Percentiles rank a stretch among this genome's conserved stretches.
phyloP scores from a whole-genome alignment of 2,329 filamentous ascomycete species.

The Aureobasidium mangrovei region DNA sequence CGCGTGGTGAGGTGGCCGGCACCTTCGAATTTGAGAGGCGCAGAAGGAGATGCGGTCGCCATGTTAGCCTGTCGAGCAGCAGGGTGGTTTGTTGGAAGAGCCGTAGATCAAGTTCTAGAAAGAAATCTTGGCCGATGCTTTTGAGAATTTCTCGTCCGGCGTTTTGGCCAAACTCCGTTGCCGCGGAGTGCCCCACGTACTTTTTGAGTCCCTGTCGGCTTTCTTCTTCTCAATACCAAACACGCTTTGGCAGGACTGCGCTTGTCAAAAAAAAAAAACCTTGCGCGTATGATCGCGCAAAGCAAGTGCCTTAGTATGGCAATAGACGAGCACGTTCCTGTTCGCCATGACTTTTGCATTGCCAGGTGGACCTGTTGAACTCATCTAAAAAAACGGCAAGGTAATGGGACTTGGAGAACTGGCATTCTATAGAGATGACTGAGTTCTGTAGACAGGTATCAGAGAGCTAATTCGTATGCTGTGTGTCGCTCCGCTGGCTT shows the following conservation, averaged over 20 bases:
- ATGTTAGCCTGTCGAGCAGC: background rate
- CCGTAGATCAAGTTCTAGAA: background rate
- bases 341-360: too few relatives aligned
- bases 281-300: too few relatives aligned
- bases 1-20: conserved; percentile 77
- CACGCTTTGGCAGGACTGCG: too few relatives aligned
- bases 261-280: too few relatives aligned
- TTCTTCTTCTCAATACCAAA: too few relatives aligned
- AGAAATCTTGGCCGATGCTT: background rate
- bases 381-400: background rate
- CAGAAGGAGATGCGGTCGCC: conserved; percentile 8
- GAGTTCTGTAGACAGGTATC: conserved; percentile 5
- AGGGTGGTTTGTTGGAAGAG: background rate
- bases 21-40: conserved; percentile 55
- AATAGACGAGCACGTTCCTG: too few relatives aligned
- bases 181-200: background rate
- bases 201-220: too few relatives aligned
- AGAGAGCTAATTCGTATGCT: conserved; percentile 8
- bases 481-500: conserved; percentile 11
- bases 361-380: background rate
- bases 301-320: too few relatives aligned
- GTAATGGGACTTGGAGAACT: conserved; percentile 6
- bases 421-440: conserved; percentile 12
- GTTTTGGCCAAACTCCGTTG: conserved; percentile 3
- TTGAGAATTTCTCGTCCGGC: conserved; percentile 5